Percentiles rank a stretch among this genome's conserved stretches.
These are phyloP conservation scores for Apiospora phragmitis DNA, from an alignment of 2,329 filamentous ascomycete genomes.

Conservation along the genomic window DNA sequence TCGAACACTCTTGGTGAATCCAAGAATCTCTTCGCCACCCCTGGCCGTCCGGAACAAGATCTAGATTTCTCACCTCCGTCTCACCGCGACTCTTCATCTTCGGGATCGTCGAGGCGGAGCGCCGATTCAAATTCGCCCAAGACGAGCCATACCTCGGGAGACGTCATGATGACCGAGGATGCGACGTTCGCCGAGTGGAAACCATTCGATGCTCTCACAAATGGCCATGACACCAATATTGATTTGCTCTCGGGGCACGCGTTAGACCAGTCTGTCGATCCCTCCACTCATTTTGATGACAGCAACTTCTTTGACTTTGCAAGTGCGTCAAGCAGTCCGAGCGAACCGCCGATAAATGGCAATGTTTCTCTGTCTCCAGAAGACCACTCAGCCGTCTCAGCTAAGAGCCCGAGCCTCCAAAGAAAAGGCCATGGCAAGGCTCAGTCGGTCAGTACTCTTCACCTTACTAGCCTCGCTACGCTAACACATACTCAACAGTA, in stretches of 20 bases:
- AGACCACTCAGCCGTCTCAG: conserved; percentile 8
- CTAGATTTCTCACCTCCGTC: conserved; percentile 21
- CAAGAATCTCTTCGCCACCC: conserved; percentile 20
- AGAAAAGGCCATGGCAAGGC: conserved; percentile 27
- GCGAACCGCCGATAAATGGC: conserved; percentile 27
- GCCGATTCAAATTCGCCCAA: conserved; percentile 27
- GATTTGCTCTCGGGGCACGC: conserved; percentile 21
- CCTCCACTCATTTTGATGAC: conserved; percentile 30
- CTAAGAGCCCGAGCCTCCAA: conserved; percentile 21
- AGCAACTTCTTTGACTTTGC: conserved; percentile 58
- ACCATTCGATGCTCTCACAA: background rate
- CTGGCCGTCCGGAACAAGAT: conserved; percentile 15
- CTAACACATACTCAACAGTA: conserved; percentile 46
- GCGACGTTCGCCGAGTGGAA: conserved; percentile 13
- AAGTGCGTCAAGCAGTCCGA: conserved; percentile 59
- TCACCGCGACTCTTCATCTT: conserved; percentile 32
- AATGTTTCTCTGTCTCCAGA: conserved; percentile 18
- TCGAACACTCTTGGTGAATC: conserved; percentile 19
- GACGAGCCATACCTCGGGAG: conserved; percentile 28
- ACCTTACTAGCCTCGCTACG: background rate
- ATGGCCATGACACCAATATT: conserved; percentile 20
- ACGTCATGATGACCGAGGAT: conserved; percentile 28
- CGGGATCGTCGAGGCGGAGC: conserved; percentile 29
- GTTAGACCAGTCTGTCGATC: conserved; percentile 23
- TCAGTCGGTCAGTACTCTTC: conserved; percentile 26